Conservation (phyloP, 148 eudicot species). For the Spergularia bocconei region DNA sequence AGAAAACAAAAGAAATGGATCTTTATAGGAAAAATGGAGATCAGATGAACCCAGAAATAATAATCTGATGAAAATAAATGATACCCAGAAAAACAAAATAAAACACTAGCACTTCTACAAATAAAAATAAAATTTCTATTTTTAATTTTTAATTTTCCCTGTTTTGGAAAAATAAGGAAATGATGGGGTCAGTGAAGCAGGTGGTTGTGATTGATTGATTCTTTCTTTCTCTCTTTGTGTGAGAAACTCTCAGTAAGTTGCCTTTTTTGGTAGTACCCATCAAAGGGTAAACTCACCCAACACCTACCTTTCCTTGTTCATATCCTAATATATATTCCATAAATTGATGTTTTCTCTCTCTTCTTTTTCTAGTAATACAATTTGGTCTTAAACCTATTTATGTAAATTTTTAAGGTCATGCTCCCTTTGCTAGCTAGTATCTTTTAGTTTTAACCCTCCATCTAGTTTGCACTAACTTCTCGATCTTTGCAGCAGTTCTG, state of each 20-base stretch:
- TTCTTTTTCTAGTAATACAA: constrained; percentile 11
- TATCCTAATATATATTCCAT: not conserved
- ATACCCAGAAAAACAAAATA: not conserved
- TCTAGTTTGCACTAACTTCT: no score
- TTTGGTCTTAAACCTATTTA: constrained; percentile 14
- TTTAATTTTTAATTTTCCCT: not conserved
- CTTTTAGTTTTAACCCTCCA: no score
- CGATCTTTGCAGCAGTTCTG: no score
- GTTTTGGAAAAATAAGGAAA: not conserved
- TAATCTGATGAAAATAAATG: not conserved
- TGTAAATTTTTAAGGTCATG: not conserved
- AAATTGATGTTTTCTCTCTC: constrained; percentile 5
- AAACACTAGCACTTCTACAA: not conserved
- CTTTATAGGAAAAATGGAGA: constrained; percentile 5
- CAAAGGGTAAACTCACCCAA: constrained; percentile 23
- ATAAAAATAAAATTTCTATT: not conserved
- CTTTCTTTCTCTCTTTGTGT: constrained; percentile 1
- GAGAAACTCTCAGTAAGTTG: not conserved
- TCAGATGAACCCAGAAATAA: constrained; percentile 14
- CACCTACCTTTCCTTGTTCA: constrained; percentile 37
- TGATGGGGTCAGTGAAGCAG: constrained; percentile 9
- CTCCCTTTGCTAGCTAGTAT: no score
- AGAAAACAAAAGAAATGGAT: constrained; percentile 4
- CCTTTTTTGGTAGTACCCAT: constrained; percentile 32
- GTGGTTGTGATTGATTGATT: constrained; percentile 31